Conservation (phyloP, 257 asterid genomes). For the Thymus mandschuricus region DNA sequence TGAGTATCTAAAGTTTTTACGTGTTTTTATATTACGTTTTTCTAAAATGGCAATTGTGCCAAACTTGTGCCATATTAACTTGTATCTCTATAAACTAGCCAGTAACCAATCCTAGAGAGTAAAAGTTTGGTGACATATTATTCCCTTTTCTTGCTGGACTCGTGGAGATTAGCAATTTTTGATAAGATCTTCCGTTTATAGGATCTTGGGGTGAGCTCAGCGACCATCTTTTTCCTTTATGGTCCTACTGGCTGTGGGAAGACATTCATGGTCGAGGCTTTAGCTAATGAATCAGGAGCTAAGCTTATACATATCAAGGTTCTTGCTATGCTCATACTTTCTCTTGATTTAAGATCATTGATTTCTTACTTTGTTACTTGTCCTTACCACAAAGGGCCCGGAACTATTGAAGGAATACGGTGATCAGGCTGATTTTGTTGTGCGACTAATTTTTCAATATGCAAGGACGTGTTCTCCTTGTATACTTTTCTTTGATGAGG, state of each 20-base stretch:
- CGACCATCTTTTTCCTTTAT: slow-evolving; percentile 77
- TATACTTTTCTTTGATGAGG: slow-evolving; percentile 93
- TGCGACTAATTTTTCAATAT: slow-evolving; percentile 73
- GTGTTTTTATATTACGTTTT: no score
- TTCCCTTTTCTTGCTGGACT: slow-evolving; percentile 14
- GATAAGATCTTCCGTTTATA: slow-evolving; percentile 36
- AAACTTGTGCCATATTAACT: no score
- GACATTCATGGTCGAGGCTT: slow-evolving; percentile 91
- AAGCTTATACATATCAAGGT: slow-evolving; percentile 89
- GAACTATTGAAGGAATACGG: slow-evolving; percentile 78
- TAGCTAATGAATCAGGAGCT: slow-evolving; percentile 92
- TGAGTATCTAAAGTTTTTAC: no score
- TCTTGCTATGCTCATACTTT: slow-evolving; percentile 25
- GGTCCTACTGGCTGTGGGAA: slow-evolving; percentile 98
- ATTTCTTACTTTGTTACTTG: slow-evolving; percentile 9
- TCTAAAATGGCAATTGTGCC: no score
- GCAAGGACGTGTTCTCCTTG: slow-evolving; percentile 91
- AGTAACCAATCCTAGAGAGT: background rate
- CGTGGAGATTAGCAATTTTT: background rate
- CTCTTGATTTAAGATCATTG: background rate
- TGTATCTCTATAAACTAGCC: background rate
- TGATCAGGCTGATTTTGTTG: slow-evolving; percentile 85
- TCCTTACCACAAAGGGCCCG: slow-evolving; percentile 65
- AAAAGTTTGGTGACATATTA: background rate
- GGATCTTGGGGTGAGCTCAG: slow-evolving; percentile 59